Evolutionary conservation across 306 rosid species (phyloP).

Genomic region (Pyrus bretschneideri): DNA sequence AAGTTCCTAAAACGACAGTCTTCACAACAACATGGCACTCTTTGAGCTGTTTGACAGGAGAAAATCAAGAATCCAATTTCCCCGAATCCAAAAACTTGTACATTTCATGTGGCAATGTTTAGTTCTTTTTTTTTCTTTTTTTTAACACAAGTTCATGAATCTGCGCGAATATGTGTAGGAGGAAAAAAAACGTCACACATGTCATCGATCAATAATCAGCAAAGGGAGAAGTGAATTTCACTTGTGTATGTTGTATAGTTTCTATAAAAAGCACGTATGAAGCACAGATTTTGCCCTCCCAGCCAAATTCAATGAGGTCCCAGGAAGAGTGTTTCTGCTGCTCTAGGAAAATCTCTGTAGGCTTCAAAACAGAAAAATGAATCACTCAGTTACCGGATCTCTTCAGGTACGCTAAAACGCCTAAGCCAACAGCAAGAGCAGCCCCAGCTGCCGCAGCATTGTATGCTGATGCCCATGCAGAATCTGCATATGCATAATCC

Average conservation of each 20-base stretch:
- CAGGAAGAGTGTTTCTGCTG: neutral
- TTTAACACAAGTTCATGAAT: neutral
- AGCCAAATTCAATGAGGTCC: neutral
- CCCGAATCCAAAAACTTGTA: neutral
- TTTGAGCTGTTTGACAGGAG: too few relatives aligned
- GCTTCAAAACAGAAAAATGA: neutral
- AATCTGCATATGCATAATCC: slow-evolving; percentile 44
- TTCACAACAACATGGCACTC: neutral
- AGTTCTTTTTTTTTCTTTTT: neutral
- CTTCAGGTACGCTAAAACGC: slow-evolving; percentile 52
- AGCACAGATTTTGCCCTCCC: neutral
- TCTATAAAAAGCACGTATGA: neutral
- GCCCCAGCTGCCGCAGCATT: slow-evolving; percentile 68
- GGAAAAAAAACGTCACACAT: neutral
- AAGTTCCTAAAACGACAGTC: neutral
- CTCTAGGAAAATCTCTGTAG: neutral
- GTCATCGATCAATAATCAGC: neutral
- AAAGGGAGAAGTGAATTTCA: neutral
- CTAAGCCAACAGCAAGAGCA: slow-evolving; percentile 55
- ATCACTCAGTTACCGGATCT: slow-evolving; percentile 26
- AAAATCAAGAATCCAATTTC: neutral
- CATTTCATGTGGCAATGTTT: neutral
- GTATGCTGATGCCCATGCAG: slow-evolving; percentile 56
- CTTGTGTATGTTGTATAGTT: neutral
- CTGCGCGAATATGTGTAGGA: neutral